Conservation (phyloP, 805 yeast genomes). For the Zygosaccharomyces siamensis region DNA sequence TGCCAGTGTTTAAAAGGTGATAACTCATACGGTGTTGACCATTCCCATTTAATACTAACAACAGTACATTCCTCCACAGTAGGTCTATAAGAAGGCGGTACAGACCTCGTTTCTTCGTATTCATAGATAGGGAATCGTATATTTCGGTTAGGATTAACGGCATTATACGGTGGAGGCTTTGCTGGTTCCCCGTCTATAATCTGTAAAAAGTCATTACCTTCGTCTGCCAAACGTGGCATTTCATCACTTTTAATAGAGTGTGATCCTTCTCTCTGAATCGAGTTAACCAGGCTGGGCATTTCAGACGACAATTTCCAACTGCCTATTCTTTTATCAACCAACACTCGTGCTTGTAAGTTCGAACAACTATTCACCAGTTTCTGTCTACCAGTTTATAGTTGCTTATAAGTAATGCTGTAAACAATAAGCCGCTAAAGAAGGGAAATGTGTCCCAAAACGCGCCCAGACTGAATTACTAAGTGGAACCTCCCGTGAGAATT, state of each 20-base stretch:
- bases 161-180: slow-evolving; percentile 30
- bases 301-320: background rate
- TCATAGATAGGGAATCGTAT: slow-evolving; percentile 37
- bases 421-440: background rate
- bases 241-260: background rate
- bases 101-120: slow-evolving; percentile 32
- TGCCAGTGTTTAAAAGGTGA: slow-evolving; percentile 69
- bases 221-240: slow-evolving; percentile 9
- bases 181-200: slow-evolving; percentile 39
- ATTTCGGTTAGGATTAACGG: slow-evolving; percentile 26
- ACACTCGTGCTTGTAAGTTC: background rate
- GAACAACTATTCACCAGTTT: background rate
- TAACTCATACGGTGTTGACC: slow-evolving; percentile 71
- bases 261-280: background rate
- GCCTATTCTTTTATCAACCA: background rate
- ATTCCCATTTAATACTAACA: slow-evolving; percentile 63
- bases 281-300: slow-evolving; percentile 3
- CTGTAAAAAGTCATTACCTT: slow-evolving; percentile 25
- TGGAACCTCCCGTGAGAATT: background rate
- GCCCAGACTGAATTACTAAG: background rate
- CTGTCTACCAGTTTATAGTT: background rate
- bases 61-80: slow-evolving; percentile 57
- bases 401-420: background rate
- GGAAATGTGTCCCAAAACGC: background rate
- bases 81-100: slow-evolving; percentile 62